Conservation (phyloP, 2,329 filamentous ascomycete species). For the Sclerotinia sclerotiorum region DNA sequence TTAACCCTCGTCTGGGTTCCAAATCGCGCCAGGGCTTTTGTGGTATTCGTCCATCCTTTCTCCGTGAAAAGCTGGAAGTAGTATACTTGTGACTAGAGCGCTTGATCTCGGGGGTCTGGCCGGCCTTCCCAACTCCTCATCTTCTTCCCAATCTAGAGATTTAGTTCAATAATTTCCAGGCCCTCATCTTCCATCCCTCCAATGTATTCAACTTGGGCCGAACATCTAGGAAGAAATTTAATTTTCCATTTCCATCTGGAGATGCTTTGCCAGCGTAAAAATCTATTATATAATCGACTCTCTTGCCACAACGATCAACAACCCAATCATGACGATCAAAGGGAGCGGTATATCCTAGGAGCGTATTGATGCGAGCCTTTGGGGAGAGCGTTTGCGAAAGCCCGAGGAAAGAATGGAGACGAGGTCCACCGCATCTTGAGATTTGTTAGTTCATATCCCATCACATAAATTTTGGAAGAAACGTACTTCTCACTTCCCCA, state of each 20-base stretch:
- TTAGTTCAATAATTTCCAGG: constrained; percentile 51
- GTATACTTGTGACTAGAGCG: constrained; percentile 85
- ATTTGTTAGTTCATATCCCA: not conserved
- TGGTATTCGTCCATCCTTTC: constrained; percentile 73
- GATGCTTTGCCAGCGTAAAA: constrained; percentile 76
- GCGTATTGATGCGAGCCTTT: constrained; percentile 75
- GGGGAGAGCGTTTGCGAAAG: constrained; percentile 70
- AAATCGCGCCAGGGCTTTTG: constrained; percentile 62
- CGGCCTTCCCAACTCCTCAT: constrained; percentile 57
- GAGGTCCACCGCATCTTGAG: constrained; percentile 69
- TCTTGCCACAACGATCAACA: constrained; percentile 82
- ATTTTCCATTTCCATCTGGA: constrained; percentile 44
- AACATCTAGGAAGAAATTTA: constrained; percentile 68
- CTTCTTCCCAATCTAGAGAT: constrained; percentile 41
- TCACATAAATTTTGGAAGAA: not conserved
- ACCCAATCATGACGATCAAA: constrained; percentile 99
- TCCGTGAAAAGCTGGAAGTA: constrained; percentile 80
- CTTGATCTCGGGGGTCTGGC: constrained; percentile 84
- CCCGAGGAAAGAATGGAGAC: constrained; percentile 80
- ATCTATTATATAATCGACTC: constrained; percentile 94
- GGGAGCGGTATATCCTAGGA: constrained; percentile 84
- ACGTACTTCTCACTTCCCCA: constrained; percentile 59
- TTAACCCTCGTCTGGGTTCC: too few species aligned
- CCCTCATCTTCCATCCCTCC: constrained; percentile 68
- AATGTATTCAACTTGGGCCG: constrained; percentile 67